These are phyloP conservation scores for Mortierella sp. DNA, from an alignment of 371 early-diverging fungal species.

Conservation along the genomic window DNA sequence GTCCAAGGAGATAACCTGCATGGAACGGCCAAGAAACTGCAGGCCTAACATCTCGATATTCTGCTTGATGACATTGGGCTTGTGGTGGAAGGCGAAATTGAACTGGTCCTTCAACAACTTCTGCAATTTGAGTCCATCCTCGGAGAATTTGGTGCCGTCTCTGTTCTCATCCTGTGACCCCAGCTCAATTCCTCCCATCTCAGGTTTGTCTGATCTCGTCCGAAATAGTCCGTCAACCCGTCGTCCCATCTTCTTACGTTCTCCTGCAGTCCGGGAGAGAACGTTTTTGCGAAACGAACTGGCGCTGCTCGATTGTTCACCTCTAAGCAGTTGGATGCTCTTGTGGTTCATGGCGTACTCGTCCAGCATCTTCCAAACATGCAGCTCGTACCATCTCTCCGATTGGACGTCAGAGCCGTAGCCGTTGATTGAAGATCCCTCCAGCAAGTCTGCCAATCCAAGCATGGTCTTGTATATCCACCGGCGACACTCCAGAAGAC, in stretches of 20 bases:
- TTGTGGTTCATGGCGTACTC: constrained; percentile 1
- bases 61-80: neutral
- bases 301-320: neutral
- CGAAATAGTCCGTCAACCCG: neutral
- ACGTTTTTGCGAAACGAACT: neutral
- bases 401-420: neutral
- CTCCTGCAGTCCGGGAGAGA: neutral
- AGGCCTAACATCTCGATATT: neutral
- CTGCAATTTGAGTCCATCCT: neutral
- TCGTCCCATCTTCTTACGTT: neutral
- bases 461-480: neutral
- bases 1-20: neutral
- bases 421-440: neutral
- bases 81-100: neutral
- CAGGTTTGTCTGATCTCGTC: neutral
- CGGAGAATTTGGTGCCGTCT: neutral
- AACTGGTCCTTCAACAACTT: constrained; percentile 2
- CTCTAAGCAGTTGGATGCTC: neutral
- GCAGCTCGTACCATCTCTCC: constrained; percentile 3
- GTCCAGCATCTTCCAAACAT: neutral
- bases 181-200: too few species aligned
- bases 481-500: too few species aligned
- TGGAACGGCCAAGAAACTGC: constrained; percentile 2
- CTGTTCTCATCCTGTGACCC: too few species aligned
- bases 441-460: neutral